These are phyloP conservation scores for Claviceps pazoutovae DNA, from an alignment of 2,329 filamentous ascomycete genomes.

Conservation along the genomic window DNA sequence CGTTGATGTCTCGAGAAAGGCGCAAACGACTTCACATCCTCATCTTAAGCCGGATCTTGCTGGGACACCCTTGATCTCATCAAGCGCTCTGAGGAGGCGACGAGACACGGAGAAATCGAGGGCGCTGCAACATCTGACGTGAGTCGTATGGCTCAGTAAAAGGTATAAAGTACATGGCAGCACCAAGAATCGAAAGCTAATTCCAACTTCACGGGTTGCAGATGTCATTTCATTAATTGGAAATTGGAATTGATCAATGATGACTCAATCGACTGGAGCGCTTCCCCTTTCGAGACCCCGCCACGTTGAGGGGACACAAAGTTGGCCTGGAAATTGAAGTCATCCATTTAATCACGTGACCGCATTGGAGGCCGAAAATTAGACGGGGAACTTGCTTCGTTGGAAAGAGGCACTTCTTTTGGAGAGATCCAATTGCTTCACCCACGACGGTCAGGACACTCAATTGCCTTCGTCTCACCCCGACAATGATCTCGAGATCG, in stretches of 20 bases:
- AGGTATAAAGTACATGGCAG: too few species aligned
- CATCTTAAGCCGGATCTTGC: neutral
- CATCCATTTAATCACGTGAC: conserved; percentile 23
- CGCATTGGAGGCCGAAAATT: conserved; percentile 24
- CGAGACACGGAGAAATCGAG: neutral
- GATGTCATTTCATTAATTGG: neutral
- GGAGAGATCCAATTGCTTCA: conserved; percentile 23
- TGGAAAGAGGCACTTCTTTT: conserved; percentile 26
- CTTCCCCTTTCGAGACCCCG: neutral
- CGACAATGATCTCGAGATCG: conserved; percentile 50
- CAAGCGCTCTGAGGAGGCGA: neutral
- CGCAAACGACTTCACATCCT: neutral
- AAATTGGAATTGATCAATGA: neutral
- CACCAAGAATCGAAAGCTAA: neutral
- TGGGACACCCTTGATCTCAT: neutral
- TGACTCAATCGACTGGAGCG: neutral
- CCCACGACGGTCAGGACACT: conserved; percentile 29
- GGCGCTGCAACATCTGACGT: neutral
- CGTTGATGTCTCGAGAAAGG: neutral
- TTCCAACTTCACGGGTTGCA: neutral
- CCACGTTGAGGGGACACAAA: too few species aligned
- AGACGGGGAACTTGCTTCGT: conserved; percentile 25
- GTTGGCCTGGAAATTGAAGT: neutral
- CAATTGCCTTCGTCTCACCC: conserved; percentile 43
- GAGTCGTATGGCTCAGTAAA: neutral